phyloP scores from a whole-genome alignment of 768 basidiomycete species.

The Psilocybe azurescens region DNA sequence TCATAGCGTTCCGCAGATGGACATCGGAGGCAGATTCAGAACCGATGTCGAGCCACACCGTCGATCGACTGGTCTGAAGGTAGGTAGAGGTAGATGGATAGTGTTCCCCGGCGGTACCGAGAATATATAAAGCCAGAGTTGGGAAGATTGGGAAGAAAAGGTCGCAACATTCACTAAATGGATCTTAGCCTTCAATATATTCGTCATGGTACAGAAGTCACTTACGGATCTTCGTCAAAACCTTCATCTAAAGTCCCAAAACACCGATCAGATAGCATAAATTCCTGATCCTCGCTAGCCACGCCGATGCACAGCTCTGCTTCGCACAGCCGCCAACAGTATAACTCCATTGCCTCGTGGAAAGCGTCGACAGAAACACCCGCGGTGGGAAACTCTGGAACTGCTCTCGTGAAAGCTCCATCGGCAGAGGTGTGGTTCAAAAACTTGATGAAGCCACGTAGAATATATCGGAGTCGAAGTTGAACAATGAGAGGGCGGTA shows the following conservation, averaged over 20 bases:
- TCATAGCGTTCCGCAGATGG: slow-evolving; percentile 63
- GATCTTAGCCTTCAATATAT: slow-evolving; percentile 1
- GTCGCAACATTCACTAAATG: slow-evolving; percentile 48
- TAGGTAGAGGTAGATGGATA: slow-evolving; percentile 17
- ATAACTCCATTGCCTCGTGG: slow-evolving; percentile 40
- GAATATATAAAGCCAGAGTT: slow-evolving; percentile 56
- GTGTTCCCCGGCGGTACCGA: slow-evolving; percentile 37
- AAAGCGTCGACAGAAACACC: slow-evolving; percentile 29
- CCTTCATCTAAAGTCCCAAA: slow-evolving; percentile 59
- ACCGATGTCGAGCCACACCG: slow-evolving; percentile 50
- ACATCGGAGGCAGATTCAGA: slow-evolving; percentile 58
- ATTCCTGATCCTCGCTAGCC: slow-evolving; percentile 60
- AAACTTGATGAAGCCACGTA: slow-evolving; percentile 38
- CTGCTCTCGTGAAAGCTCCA: slow-evolving; percentile 8
- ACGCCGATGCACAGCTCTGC: slow-evolving; percentile 62
- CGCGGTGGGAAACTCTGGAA: slow-evolving; percentile 16
- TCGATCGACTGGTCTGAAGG: slow-evolving; percentile 23
- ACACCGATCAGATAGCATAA: slow-evolving; percentile 57
- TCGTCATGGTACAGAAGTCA: slow-evolving; percentile 11
- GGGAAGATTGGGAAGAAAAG: slow-evolving; percentile 63
- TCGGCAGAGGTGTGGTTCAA: slow-evolving; percentile 30
- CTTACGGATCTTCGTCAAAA: slow-evolving; percentile 47
- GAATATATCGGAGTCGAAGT: slow-evolving; percentile 34
- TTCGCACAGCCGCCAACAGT: slow-evolving; percentile 53
- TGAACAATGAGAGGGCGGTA: slow-evolving; percentile 36